Conservation (phyloP, 768 basidiomycete genomes). For the Lentinula aciculospora region DNA sequence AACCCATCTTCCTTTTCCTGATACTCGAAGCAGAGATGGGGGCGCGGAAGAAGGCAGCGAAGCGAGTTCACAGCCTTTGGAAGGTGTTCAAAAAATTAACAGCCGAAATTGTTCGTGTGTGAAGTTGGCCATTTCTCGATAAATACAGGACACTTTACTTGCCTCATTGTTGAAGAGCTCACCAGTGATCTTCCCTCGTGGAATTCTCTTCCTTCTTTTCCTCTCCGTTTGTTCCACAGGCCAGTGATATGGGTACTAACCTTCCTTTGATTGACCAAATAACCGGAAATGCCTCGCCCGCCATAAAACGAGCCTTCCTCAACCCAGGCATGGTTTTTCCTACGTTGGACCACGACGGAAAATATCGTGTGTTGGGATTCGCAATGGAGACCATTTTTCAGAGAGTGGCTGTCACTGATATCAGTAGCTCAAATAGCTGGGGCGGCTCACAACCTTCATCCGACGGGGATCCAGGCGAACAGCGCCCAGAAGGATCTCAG, state of each 20-base stretch:
- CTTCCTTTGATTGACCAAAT: background rate
- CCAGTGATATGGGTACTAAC: background rate
- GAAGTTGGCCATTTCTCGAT: background rate
- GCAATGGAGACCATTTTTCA: conserved; percentile 3
- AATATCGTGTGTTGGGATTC: background rate
- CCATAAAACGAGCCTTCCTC: background rate
- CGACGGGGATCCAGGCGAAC: too few relatives aligned
- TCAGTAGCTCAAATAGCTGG: background rate
- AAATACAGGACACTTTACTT: background rate
- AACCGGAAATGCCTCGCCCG: background rate
- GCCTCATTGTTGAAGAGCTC: background rate
- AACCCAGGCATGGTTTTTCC: conserved; percentile 1
- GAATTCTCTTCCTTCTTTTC: background rate
- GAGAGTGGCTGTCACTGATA: background rate
- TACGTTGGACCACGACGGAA: background rate
- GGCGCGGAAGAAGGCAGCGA: background rate
- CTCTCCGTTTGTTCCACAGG: background rate
- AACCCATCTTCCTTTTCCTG: background rate
- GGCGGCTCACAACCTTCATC: background rate
- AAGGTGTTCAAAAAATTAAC: background rate
- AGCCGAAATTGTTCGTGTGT: background rate
- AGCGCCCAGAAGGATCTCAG: too few relatives aligned
- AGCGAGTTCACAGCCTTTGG: background rate
- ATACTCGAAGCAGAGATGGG: background rate
- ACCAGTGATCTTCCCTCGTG: background rate